Conservation (phyloP, 306 rosid genomes). For the Acacia confusa region DNA sequence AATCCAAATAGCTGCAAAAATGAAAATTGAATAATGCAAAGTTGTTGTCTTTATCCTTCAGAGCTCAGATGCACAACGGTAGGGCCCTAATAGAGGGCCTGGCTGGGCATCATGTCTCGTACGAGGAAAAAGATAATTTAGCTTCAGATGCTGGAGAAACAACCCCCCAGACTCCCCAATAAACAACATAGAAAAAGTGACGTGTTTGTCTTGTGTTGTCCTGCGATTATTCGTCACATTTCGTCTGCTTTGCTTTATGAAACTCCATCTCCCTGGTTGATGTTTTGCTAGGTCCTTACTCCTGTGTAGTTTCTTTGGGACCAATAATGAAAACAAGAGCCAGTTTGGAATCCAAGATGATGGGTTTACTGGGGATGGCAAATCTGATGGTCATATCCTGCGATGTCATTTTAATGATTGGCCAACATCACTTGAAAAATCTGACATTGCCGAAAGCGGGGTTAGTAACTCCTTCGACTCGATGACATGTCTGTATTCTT, state of each 20-base stretch:
- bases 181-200: slow-evolving; percentile 17
- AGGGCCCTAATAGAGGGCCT: slow-evolving; percentile 31
- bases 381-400: slow-evolving; percentile 64
- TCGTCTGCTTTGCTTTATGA: background rate
- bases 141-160: slow-evolving; percentile 29
- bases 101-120: slow-evolving; percentile 33
- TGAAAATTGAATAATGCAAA: background rate
- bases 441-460: slow-evolving; percentile 43
- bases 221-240: background rate
- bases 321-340: slow-evolving; percentile 45
- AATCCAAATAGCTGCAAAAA: background rate
- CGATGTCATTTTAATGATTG: slow-evolving; percentile 81
- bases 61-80: slow-evolving; percentile 3
- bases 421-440: slow-evolving; percentile 66
- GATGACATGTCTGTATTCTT: slow-evolving; percentile 50
- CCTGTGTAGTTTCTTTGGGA: slow-evolving; percentile 45
- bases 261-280: slow-evolving; percentile 12
- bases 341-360: slow-evolving; percentile 40
- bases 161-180: slow-evolving; percentile 36
- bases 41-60: background rate
- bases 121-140: slow-evolving; percentile 28
- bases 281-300: slow-evolving; percentile 27
- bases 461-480: slow-evolving; percentile 33
- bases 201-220: slow-evolving; percentile 22
- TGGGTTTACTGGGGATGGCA: slow-evolving; percentile 44